Evolutionary conservation across 2,329 filamentous ascomycete genomes (phyloP).

Genomic region (Lomentospora prolificans): DNA sequence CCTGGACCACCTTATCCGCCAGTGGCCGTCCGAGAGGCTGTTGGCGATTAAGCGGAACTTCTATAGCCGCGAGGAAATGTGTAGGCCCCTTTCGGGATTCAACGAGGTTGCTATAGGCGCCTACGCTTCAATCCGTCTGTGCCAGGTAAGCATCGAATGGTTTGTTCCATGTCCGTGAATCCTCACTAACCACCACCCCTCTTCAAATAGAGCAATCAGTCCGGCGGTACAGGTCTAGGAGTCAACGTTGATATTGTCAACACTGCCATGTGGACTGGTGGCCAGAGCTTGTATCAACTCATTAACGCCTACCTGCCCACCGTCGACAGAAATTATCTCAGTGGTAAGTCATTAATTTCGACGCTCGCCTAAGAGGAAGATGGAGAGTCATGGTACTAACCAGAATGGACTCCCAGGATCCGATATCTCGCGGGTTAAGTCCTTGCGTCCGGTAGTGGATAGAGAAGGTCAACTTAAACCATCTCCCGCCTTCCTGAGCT

Average conservation of each 20-base stretch:
- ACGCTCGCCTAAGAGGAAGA: too few relatives aligned
- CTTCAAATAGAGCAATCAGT: slow-evolving; percentile 25
- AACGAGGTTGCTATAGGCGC: slow-evolving; percentile 79
- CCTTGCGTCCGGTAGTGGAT: background rate
- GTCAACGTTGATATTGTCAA: slow-evolving; percentile 91
- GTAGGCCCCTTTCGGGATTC: slow-evolving; percentile 41
- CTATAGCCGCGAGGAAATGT: slow-evolving; percentile 48
- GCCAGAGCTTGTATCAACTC: slow-evolving; percentile 28
- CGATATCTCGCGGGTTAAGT: background rate
- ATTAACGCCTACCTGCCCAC: slow-evolving; percentile 1
- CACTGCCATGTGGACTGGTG: slow-evolving; percentile 67
- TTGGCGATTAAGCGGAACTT: slow-evolving; percentile 73
- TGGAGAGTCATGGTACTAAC: too few relatives aligned
- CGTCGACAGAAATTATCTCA: slow-evolving; percentile 10
- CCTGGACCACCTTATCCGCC: slow-evolving; percentile 78
- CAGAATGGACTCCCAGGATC: too few relatives aligned
- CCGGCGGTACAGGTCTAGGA: slow-evolving; percentile 51
- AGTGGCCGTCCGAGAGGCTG: slow-evolving; percentile 60
- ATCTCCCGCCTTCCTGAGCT: slow-evolving; percentile 43
- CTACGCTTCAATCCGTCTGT: slow-evolving; percentile 75
- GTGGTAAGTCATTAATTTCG: too few relatives aligned
- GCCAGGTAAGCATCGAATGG: slow-evolving; percentile 34
- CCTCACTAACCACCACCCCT: slow-evolving; percentile 15
- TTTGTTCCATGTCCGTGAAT: background rate
- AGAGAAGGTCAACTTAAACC: slow-evolving; percentile 18